Evolutionary conservation across 805 yeast species (phyloP), one percentile per base, ranked within the genome.

Genomic region (Candida endomychidarum): DNA sequence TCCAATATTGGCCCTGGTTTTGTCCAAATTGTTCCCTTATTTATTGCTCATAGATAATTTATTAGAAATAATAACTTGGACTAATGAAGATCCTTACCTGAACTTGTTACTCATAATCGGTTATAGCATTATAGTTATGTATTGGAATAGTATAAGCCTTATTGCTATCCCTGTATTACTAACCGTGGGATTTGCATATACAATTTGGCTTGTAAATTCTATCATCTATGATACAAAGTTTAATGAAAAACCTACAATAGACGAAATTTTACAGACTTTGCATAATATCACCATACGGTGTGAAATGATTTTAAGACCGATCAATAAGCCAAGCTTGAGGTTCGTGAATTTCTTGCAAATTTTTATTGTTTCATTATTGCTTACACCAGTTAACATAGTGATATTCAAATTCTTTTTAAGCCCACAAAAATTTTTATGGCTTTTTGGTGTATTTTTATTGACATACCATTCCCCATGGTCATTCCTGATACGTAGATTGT

Each of bases 41-140:
- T 56, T 77, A 22, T 51, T 74, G 11, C 48, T 76, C 16, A 52
- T 70, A 5, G 80, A 77, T 51, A 57, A 63, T 29, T 40, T 67
- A 5, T 52, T 77, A 12, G 73, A 73, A 26, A 53, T 73, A 10
- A 44, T 75, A 15, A 75, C 81, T 1, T 77, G 83, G 83, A 76
- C 83, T 1, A 74, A 75, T 43, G 72, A 65, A 4, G 75, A 74
- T 40, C 68, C 72, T 8, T 74, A 72, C 47, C 61, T 61, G 43
- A 77, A 75, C 48, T 66, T 74, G 41, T 50, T 76, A 5, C 25
- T 67, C 1, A 58, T 74, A 22, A 66, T 67, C 4, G 44, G 52
- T 1, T 72, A 68, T 46, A 60, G 71, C 9, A 56, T 64, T 22
- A 21, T 67, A 1, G 67, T 75, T 10, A 47, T 65, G 50, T 66